Conservation (phyloP, 306 rosid species). For the Malus fusca region DNA sequence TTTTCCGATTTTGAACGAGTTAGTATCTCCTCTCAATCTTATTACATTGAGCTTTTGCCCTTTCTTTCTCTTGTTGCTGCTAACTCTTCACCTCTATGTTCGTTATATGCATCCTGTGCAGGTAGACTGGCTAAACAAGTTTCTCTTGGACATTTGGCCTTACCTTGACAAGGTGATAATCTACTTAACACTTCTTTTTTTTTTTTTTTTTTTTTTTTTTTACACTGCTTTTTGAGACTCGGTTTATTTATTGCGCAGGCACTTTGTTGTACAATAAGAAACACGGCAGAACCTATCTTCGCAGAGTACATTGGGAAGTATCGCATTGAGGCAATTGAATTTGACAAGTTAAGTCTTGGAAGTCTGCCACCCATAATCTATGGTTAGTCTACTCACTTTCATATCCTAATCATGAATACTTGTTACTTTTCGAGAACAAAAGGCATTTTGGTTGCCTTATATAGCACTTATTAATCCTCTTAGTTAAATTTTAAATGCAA, state of each 20-base stretch:
- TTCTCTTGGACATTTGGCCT: slow-evolving; percentile 72
- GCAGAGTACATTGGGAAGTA: slow-evolving; percentile 63
- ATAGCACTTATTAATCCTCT: neutral
- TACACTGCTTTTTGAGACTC: neutral
- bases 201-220: neutral
- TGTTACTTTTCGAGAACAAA: neutral
- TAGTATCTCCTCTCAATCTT: slow-evolving; percentile 23
- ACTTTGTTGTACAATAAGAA: slow-evolving; percentile 52
- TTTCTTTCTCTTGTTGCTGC: neutral
- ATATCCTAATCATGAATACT: neutral
- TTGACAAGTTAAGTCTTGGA: slow-evolving; percentile 68
- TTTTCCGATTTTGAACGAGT: slow-evolving; percentile 81
- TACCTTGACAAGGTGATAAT: slow-evolving; percentile 64
- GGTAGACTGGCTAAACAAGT: slow-evolving; percentile 86
- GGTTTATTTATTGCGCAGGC: slow-evolving; percentile 40
- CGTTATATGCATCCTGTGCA: slow-evolving; percentile 27
- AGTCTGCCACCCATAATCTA: slow-evolving; percentile 66
- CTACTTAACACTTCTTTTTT: neutral
- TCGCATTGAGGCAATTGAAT: slow-evolving; percentile 56
- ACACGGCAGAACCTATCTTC: slow-evolving; percentile 48
- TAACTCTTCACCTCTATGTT: slow-evolving; percentile 8
- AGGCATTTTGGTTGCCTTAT: neutral
- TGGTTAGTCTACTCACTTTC: slow-evolving; percentile 41
- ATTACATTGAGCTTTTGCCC: neutral
- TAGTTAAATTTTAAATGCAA: neutral